Percentiles rank a stretch among this genome's conserved stretches.
Evolutionary conservation across 2,329 filamentous ascomycete species (phyloP).

Genomic region (Plenodomus lindquistii): DNA sequence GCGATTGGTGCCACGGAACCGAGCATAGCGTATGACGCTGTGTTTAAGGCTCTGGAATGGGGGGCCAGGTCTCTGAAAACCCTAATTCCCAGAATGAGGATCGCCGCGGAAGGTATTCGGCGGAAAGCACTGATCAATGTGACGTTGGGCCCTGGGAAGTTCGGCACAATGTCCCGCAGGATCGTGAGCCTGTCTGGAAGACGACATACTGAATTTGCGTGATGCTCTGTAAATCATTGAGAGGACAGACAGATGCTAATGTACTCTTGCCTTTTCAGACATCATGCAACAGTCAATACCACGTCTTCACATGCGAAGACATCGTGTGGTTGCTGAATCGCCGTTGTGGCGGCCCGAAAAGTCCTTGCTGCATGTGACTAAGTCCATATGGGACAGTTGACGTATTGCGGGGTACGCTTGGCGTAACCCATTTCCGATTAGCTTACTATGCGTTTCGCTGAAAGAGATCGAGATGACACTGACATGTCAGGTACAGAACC

Average conservation of each 20-base stretch:
- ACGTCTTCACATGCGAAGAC: too few species aligned
- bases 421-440: neutral
- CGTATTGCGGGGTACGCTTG: neutral
- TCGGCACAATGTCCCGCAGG: neutral
- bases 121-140: slow-evolving; percentile 14
- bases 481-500: slow-evolving; percentile 5
- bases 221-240: neutral
- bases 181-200: neutral
- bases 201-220: neutral
- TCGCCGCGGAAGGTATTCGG: slow-evolving; percentile 5
- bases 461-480: slow-evolving; percentile 5
- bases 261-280: too few species aligned
- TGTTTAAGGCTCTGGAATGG: neutral
- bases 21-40: neutral
- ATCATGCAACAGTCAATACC: too few species aligned
- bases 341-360: neutral
- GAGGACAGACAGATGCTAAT: too few species aligned
- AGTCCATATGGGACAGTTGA: neutral
- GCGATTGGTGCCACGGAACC: slow-evolving; percentile 1
- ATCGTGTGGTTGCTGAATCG: neutral
- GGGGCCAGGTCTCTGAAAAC: neutral
- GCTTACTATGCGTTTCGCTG: neutral
- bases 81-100: neutral
- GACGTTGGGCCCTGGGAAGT: slow-evolving; percentile 16
- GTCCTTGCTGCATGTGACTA: neutral